Evolutionary conservation across 345 rosid genomes (phyloP).

Genomic region (Capsella bursapastoris): DNA sequence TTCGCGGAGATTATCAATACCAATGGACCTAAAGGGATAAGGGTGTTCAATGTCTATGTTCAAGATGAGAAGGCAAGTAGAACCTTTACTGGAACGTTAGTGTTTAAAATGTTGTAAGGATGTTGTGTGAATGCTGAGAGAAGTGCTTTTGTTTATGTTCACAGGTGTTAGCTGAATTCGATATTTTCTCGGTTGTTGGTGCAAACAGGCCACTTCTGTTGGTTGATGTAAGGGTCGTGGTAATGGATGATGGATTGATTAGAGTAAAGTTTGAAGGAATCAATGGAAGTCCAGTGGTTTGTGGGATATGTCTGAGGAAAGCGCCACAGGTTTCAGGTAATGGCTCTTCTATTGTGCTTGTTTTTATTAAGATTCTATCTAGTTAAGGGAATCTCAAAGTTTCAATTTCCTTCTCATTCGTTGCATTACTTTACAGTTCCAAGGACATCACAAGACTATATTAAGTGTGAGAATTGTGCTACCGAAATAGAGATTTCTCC

Average conservation of each 20-base stretch:
- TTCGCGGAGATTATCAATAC: slow-evolving; percentile 87
- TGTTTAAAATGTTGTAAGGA: neutral
- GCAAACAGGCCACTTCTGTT: slow-evolving; percentile 81
- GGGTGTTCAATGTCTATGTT: slow-evolving; percentile 83
- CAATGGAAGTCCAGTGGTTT: slow-evolving; percentile 74
- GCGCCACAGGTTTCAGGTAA: slow-evolving; percentile 65
- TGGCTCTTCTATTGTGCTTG: slow-evolving; percentile 15
- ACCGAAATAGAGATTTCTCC: slow-evolving; percentile 77
- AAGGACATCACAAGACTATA: slow-evolving; percentile 54
- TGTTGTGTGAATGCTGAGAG: slow-evolving; percentile 13
- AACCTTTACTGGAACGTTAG: neutral
- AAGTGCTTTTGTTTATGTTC: slow-evolving; percentile 43
- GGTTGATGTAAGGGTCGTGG: slow-evolving; percentile 67
- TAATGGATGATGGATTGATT: slow-evolving; percentile 68
- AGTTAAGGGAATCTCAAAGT: neutral
- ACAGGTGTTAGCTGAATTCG: slow-evolving; percentile 89
- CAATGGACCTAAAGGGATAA: slow-evolving; percentile 86
- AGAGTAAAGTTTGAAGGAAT: slow-evolving; percentile 73
- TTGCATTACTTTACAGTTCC: slow-evolving; percentile 51
- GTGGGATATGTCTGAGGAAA: slow-evolving; percentile 86
- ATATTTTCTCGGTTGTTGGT: slow-evolving; percentile 81
- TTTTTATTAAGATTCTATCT: neutral
- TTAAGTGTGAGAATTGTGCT: slow-evolving; percentile 75
- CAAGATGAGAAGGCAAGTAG: slow-evolving; percentile 87
- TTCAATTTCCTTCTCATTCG: slow-evolving; percentile 14